These are phyloP conservation scores for Hydnomerulius pinastri DNA, from an alignment of 768 basidiomycete species.

Conservation along the genomic window DNA sequence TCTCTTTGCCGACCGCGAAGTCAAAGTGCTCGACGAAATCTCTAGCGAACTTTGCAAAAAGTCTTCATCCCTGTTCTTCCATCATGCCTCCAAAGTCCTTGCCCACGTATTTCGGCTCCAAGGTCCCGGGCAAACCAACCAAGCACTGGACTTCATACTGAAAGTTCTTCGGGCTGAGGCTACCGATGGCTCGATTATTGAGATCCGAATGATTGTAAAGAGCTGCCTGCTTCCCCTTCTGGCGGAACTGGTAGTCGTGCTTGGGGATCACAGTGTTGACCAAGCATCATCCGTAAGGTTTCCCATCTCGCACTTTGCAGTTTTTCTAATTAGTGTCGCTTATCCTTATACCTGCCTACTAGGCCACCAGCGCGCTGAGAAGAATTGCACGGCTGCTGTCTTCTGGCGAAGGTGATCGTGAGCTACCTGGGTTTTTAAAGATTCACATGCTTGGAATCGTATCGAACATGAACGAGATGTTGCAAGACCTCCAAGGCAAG, in stretches of 20 bases:
- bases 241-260: slow-evolving; percentile 69
- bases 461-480: slow-evolving; percentile 78
- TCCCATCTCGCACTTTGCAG: slow-evolving; percentile 18
- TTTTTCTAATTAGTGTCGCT: too few relatives aligned
- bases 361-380: slow-evolving; percentile 49
- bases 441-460: slow-evolving; percentile 83
- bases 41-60: slow-evolving; percentile 49
- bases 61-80: slow-evolving; percentile 52
- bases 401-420: slow-evolving; percentile 29
- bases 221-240: slow-evolving; percentile 71
- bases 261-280: slow-evolving; percentile 67
- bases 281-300: slow-evolving; percentile 46
- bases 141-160: slow-evolving; percentile 62
- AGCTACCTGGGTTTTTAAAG: slow-evolving; percentile 65
- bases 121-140: slow-evolving; percentile 53
- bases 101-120: slow-evolving; percentile 66
- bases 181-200: slow-evolving; percentile 37
- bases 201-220: slow-evolving; percentile 55
- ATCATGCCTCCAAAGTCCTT: slow-evolving; percentile 61
- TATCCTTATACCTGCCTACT: slow-evolving; percentile 40
- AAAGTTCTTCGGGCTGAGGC: slow-evolving; percentile 55
- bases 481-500: slow-evolving; percentile 84
- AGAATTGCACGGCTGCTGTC: slow-evolving; percentile 41
- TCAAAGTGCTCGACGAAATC: slow-evolving; percentile 61
- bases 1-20: slow-evolving; percentile 64